Conservation (phyloP, 192 early-diverging fungal genomes). For the Podila horticola region DNA sequence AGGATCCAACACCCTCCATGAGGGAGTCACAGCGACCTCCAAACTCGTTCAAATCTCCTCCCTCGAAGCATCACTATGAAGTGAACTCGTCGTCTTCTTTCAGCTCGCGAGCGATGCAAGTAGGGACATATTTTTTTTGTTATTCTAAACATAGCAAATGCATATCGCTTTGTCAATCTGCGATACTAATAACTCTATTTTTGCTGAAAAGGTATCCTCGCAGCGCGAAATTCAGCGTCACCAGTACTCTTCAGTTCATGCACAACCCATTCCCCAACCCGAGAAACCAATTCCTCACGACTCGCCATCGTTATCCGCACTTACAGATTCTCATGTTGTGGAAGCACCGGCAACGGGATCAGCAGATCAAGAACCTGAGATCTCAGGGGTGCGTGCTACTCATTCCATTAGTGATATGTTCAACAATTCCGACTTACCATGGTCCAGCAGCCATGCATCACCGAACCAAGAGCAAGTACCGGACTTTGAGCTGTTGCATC, state of each 20-base stretch:
- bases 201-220: too few species aligned
- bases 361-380: not conserved
- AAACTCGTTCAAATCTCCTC: not conserved
- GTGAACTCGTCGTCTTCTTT: not conserved
- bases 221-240: too few species aligned
- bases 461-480: not conserved
- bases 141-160: not conserved
- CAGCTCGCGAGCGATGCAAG: not conserved
- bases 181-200: too few species aligned
- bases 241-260: too few species aligned
- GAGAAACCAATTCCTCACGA: too few species aligned
- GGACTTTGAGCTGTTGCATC: too few species aligned
- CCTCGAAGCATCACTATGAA: not conserved
- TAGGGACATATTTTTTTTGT: not conserved
- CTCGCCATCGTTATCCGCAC: too few species aligned
- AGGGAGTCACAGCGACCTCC: not conserved
- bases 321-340: too few species aligned
- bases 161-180: too few species aligned
- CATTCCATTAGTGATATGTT: not conserved
- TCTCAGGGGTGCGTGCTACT: not conserved
- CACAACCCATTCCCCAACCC: too few species aligned
- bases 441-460: not conserved
- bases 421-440: not conserved
- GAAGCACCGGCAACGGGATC: not conserved
- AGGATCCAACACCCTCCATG: not conserved